Base-by-base conservation (phyloP, 2,329 filamentous ascomycete genomes). In the Fusarium torreyae region DNA sequence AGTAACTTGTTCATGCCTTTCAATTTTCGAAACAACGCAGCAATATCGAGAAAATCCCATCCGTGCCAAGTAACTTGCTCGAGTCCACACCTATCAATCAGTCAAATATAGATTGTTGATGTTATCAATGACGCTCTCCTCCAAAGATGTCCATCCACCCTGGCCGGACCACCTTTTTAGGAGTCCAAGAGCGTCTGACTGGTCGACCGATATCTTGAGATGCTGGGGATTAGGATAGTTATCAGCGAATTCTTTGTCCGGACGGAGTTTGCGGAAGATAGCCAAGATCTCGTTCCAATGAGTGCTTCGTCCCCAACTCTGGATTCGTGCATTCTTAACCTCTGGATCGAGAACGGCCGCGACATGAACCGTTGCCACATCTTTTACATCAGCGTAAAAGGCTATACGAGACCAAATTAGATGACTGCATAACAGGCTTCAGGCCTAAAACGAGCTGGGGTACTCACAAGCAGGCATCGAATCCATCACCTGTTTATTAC, bases 61-160 rank as follows among this genome's bases (percentile, higher is more conserved):
- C 79, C 61, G 82, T 83, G 0, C 85, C 84, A 79, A 90, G 89
- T 87, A 91, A 90, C 8, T 79, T 80, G 66, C 80, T 80, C 56
- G 91, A 63, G 73, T 91, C 89, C 4, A 76, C 77, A 0, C 80
- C 28, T 13, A 31, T 4, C 2, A 13, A 11, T 31, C 28, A 13
- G 10, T 13, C 28, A 31, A 31, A 10, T 31, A 31, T 11, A 10
- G 28, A 13, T 31, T 31, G 13, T 10, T 31, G 10, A 31, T 31
- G 10, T 31, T 31, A 13, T 31, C 10, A 13, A 13, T 13, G 10
- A 31, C 28, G 28, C 28, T 31, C 3, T 31, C 28, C 28, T 31
- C 28, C 28, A 31, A 31, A 31, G 28, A 31, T 10, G 10, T 59
- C 56, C 49, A 59, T 7, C 49, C 56, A 4, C 54, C 49, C 36